Evolutionary conservation across 1,284 basidiomycete species (phyloP).

Genomic region (Trametes pubescens): DNA sequence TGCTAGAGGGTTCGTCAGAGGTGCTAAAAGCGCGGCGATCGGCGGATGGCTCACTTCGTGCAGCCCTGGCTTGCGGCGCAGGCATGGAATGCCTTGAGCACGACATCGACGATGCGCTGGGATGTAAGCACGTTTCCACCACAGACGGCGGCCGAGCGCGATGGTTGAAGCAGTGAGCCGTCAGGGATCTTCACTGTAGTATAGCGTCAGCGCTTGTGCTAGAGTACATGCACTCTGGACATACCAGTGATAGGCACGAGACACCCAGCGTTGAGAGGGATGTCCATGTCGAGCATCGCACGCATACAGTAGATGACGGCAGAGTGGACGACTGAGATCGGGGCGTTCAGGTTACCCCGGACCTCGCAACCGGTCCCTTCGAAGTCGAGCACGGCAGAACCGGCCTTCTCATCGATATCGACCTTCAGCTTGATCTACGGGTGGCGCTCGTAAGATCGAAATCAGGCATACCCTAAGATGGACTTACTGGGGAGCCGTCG

Average conservation of each 20-base stretch:
- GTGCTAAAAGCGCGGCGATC: background rate
- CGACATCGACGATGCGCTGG: constrained; percentile 95
- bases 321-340: constrained; percentile 89
- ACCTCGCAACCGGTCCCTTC: constrained; percentile 90
- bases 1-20: constrained; percentile 54
- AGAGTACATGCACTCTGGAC: constrained; percentile 25
- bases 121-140: constrained; percentile 94
- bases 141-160: constrained; percentile 88
- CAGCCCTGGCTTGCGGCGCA: constrained; percentile 95
- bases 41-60: constrained; percentile 69
- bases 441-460: constrained; percentile 2
- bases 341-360: constrained; percentile 90
- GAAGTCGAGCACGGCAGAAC: constrained; percentile 92
- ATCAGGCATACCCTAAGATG: background rate
- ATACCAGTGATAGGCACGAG: constrained; percentile 80
- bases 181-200: constrained; percentile 79
- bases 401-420: constrained; percentile 79
- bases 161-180: constrained; percentile 84
- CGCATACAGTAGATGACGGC: constrained; percentile 97
- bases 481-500: constrained; percentile 82
- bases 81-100: constrained; percentile 92
- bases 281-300: constrained; percentile 91
- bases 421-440: constrained; percentile 80
- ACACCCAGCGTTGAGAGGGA: constrained; percentile 94
- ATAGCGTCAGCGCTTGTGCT: background rate